Evolutionary conservation across 2,329 filamentous ascomycete species (phyloP), one percentile per base, ranked within the genome.

Genomic region (Ophiostoma montium): DNA sequence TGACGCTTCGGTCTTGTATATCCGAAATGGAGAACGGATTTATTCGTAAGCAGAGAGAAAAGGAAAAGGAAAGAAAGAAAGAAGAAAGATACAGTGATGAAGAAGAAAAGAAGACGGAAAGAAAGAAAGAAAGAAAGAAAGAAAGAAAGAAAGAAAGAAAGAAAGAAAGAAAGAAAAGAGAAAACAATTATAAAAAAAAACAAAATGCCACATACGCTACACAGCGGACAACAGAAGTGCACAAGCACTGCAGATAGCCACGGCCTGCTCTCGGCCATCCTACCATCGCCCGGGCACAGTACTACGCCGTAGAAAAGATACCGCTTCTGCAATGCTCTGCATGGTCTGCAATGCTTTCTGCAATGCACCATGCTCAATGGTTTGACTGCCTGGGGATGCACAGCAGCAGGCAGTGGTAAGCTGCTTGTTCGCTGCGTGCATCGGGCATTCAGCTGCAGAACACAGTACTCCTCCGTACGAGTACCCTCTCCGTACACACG

Each of bases 271-370:
- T 16, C 33, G 23, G 32, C 38, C 23, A 27, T 27, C 23, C 23
- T 27, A 27, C 23, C 23, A 27, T 27, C 23, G 23, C 15, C 46
- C 49, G 33, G 50, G 46, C 50, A 52, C 47, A 49, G 47, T 49
- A 41, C 42, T 52, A 52, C 50, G 50, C 43, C 47, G 50, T 49
- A 49, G 50, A 52, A 43, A 39, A 38, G 43, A 52, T 49, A 47
- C 50, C 43, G 50, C 50, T 38, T 41, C 46, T 46, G 39, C 39
- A 42, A 42, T 42, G 39, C 39, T 27, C 23, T 27, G 23, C 23
- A 27, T 5, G 4, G 23, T 8, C 23, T 27, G 30, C 30, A n/a
- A 19, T 36, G 15, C 11, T 36, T 18, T 18, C n/a, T 36, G 9
- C 19, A 16, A n/a, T 19, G 35, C 16, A 16, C 15, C 36, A 42